Base-by-base conservation (phyloP, 495 filamentous ascomycete species). In the Penicillium turbatum region DNA sequence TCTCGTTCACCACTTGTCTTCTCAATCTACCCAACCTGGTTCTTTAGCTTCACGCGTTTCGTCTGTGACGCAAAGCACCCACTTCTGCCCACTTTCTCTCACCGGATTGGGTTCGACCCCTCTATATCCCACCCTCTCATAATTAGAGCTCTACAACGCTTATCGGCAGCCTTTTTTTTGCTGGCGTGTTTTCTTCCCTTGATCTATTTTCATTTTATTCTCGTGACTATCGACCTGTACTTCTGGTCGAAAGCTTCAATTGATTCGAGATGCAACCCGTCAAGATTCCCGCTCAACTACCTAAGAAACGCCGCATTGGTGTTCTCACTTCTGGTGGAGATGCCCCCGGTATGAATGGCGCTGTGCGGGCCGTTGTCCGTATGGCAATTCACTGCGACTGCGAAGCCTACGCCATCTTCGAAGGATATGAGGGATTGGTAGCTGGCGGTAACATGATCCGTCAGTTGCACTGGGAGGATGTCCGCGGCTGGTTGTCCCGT, bases 281-380 rank as follows among this genome's bases (percentile, higher is more conserved):
- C 38, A 64, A 70, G 31, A 53, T 62, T 35, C 67, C 72, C 56
- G 60, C 67, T 41, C 51, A 71, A 9, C 72, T 71, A 10, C 57
- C 74, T 41, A 80, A 78, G 63, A 86, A 84, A 66, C 90, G 92
- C 75, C 84, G 86, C 59, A 95, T 99, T 64, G 95, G 83, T 43
- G 86, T 97, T 54, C 89, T 99, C 86, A 99, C 95, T 55, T 93
- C 88, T 55, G 95, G 95, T 57, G 95, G 95, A 61, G 95, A 99
- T 77, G 90, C 92, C 35, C 93, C 95, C 5, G 95, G 95, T 61
- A 99, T 99, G 95, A 97, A 96, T 69, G 90, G 87, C 39, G 89
- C 88, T 19, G 91, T 97, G 9, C 82, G 95, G 39, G 95, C 95
- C 36, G 92, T 97, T 32, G 89, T 99, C 53, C 86, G 95, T 40